These are phyloP conservation scores for Endocladia muricata DNA, from an alignment of 31 red algal species.

Conservation along the genomic window DNA sequence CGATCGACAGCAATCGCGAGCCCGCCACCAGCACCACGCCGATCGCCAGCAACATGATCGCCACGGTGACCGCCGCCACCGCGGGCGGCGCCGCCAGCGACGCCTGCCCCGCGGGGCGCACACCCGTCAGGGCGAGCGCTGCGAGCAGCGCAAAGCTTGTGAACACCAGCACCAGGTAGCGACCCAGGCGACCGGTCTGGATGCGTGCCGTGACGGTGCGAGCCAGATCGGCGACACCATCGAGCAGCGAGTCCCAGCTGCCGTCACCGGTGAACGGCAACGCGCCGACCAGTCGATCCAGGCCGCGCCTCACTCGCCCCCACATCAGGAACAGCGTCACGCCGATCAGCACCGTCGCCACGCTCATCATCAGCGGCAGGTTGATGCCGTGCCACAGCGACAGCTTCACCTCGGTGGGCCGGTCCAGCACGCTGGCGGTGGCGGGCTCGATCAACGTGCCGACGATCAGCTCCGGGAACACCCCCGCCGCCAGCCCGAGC, in stretches of 20 bases:
- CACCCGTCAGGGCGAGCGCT: not conserved
- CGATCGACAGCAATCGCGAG: not conserved
- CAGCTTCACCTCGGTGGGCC: not conserved
- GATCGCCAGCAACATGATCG: not conserved
- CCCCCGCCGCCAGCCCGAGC: not conserved
- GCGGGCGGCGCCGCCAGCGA: not conserved
- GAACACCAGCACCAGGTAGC: not conserved
- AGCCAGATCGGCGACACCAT: not conserved
- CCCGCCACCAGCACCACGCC: not conserved
- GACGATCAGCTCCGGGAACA: not conserved
- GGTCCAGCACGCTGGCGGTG: not conserved
- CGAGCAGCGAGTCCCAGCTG: not conserved
- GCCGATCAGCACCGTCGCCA: not conserved
- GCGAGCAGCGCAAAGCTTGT: not conserved
- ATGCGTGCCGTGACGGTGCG: not conserved
- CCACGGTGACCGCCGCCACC: not conserved
- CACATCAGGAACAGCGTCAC: not conserved
- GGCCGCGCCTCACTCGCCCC: not conserved
- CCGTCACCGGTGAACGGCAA: not conserved
- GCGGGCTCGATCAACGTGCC: not conserved
- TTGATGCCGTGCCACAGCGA: not conserved
- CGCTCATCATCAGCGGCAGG: not conserved
- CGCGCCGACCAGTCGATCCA: no score
- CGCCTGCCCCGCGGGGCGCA: not conserved
- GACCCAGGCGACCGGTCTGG: not conserved